Conservation (phyloP, 2,329 filamentous ascomycete species). For the Knoxdaviesia proteae region DNA sequence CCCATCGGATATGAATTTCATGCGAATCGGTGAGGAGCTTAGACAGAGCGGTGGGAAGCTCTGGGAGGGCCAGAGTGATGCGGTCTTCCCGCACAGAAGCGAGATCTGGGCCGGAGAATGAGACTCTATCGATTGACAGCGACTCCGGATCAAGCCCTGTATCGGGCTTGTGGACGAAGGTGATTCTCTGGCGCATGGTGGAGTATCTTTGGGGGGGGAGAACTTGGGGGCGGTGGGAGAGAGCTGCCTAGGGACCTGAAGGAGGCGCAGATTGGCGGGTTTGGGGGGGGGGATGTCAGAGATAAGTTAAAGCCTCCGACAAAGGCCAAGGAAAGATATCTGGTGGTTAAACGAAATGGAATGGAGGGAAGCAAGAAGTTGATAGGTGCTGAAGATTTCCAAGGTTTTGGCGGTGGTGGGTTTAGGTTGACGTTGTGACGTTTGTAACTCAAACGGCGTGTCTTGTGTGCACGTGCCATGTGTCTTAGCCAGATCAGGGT, state of each 20-base stretch:
- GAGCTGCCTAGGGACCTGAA: neutral
- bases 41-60: slow-evolving; percentile 50
- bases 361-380: neutral
- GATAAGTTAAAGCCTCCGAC: neutral
- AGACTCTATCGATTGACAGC: slow-evolving; percentile 33
- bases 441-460: no score
- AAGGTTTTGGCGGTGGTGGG: no score
- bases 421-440: no score
- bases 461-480: no score
- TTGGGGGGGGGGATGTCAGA: neutral
- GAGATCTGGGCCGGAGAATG: slow-evolving; percentile 34
- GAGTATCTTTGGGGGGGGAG: slow-evolving; percentile 4
- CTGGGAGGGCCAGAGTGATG: slow-evolving; percentile 49
- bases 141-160: slow-evolving; percentile 41
- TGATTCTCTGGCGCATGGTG: slow-evolving; percentile 58
- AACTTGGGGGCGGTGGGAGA: neutral
- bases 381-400: neutral
- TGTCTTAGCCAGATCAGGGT: no score
- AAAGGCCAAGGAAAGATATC: neutral
- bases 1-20: slow-evolving; percentile 65
- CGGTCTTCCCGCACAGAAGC: slow-evolving; percentile 58
- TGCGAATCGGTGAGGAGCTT: slow-evolving; percentile 40
- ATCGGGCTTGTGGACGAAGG: slow-evolving; percentile 51
- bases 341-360: neutral
- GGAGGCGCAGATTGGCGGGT: neutral